A percentile compares a stretch with the other conserved stretches of the same genome.
Conservation (phyloP, 495 filamentous ascomycete species). For the Hypoxylon perforatum region DNA sequence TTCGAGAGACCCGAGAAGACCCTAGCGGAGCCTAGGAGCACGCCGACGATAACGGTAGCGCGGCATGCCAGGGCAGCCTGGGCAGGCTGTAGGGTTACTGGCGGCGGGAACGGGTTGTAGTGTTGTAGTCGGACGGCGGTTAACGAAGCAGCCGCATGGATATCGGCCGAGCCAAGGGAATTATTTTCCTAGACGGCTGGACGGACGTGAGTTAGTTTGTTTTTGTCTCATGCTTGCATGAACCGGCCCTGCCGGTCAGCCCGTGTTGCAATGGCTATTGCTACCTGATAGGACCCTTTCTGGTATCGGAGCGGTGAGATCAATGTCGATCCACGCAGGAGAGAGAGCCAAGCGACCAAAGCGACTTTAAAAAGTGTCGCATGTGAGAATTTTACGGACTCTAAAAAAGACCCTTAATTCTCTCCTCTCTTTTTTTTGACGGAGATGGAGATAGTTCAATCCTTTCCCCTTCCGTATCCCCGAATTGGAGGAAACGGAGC, state of each 20-base stretch:
- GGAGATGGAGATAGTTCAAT: neutral
- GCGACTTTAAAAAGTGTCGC: neutral
- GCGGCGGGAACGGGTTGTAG: conserved; percentile 12
- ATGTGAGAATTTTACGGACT: neutral
- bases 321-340: conserved; percentile 29
- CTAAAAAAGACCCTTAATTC: too few species aligned
- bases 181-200: neutral
- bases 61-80: conserved; percentile 8
- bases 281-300: conserved; percentile 4
- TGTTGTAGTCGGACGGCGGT: conserved; percentile 4
- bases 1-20: too few species aligned
- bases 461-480: too few species aligned
- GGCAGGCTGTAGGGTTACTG: neutral
- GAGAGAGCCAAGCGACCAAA: conserved; percentile 30
- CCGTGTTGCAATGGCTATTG: conserved; percentile 13
- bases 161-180: conserved; percentile 19
- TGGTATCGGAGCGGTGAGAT: conserved; percentile 32
- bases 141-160: conserved; percentile 15
- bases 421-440: neutral
- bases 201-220: neutral
- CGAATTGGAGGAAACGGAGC: too few species aligned
- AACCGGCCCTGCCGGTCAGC: conserved; percentile 15
- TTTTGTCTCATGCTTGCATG: conserved; percentile 15
- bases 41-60: conserved; percentile 13
- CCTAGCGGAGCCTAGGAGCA: neutral